Conservation (phyloP, 2,329 filamentous ascomycete genomes). For the Torrubiellomyces zombiae region DNA sequence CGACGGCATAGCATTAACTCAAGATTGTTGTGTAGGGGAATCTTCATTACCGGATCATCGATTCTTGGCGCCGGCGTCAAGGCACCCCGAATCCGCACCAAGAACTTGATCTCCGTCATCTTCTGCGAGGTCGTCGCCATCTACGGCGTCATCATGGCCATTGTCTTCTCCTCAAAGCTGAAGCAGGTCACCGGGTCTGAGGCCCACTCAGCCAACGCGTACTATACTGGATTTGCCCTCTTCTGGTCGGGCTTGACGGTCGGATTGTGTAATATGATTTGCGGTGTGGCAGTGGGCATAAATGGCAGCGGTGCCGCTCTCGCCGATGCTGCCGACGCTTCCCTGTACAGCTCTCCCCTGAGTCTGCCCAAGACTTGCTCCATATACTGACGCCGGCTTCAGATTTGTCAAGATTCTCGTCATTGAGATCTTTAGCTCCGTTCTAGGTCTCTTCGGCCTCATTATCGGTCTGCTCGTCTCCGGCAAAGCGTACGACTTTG, state of each 20-base stretch:
- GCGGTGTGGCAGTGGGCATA: conserved; percentile 91
- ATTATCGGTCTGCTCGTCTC: conserved; percentile 86
- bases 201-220: conserved; percentile 59
- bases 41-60: conserved; percentile 94
- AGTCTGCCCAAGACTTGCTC: not conserved
- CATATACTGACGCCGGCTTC: conserved; percentile 8
- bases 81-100: conserved; percentile 92
- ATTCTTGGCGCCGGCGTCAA: conserved; percentile 95
- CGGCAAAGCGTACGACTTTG: conserved; percentile 46
- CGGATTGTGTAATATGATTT: conserved; percentile 88
- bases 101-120: conserved; percentile 99
- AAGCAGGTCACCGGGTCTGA: conserved; percentile 44
- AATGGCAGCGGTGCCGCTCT: conserved; percentile 94
- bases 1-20: no score
- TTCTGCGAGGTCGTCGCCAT: conserved; percentile 99
- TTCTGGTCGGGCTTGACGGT: conserved; percentile 96
- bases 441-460: conserved; percentile 86
- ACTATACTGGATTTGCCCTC: conserved; percentile 87
- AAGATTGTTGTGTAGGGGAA: conserved; percentile 74
- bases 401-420: conserved; percentile 98
- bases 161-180: conserved; percentile 89
- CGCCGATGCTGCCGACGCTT: conserved; percentile 84
- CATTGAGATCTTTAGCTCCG: conserved; percentile 98
- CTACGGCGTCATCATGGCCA: conserved; percentile 99
- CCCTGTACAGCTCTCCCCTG: conserved; percentile 43